Evolutionary conservation across 345 rosid species (phyloP).

Genomic region (Bretschneidera sinensis): DNA sequence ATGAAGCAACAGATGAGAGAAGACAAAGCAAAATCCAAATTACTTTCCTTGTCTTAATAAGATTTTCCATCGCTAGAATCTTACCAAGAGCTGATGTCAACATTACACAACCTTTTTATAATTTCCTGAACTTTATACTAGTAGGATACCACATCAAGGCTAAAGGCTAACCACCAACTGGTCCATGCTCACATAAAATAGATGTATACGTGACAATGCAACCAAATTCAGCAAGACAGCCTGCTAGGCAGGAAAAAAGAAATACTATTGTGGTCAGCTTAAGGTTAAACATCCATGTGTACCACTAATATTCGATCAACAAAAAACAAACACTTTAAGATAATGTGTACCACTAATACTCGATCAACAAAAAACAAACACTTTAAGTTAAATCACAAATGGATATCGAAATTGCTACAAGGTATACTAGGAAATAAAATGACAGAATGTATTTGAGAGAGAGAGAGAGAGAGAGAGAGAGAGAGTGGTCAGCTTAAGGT

Average conservation of each 20-base stretch:
- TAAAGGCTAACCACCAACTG: too few relatives aligned
- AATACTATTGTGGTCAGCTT: too few relatives aligned
- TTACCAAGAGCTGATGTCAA: neutral
- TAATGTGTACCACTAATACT: too few relatives aligned
- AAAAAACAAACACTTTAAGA: too few relatives aligned
- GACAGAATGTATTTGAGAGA: too few relatives aligned
- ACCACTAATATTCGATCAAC: neutral
- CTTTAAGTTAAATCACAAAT: neutral
- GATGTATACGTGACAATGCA: neutral
- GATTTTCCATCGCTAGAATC: neutral
- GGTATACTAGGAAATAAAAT: neutral
- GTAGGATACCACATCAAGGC: too few relatives aligned
- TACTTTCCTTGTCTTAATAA: neutral
- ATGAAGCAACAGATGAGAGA: too few relatives aligned
- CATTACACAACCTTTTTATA: neutral
- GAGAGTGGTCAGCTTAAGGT: too few relatives aligned
- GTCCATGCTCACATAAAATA: neutral
- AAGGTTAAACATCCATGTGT: neutral
- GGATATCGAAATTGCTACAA: neutral
- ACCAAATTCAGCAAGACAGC: neutral
- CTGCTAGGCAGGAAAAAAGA: too few relatives aligned
- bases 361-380: too few relatives aligned
- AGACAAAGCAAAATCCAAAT: too few relatives aligned
- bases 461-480: neutral
- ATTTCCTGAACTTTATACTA: too few relatives aligned